Percentiles rank a stretch among this genome's conserved stretches.
phyloP scores from a whole-genome alignment of 441 rosid genomes.

The Erodium trifolium region DNA sequence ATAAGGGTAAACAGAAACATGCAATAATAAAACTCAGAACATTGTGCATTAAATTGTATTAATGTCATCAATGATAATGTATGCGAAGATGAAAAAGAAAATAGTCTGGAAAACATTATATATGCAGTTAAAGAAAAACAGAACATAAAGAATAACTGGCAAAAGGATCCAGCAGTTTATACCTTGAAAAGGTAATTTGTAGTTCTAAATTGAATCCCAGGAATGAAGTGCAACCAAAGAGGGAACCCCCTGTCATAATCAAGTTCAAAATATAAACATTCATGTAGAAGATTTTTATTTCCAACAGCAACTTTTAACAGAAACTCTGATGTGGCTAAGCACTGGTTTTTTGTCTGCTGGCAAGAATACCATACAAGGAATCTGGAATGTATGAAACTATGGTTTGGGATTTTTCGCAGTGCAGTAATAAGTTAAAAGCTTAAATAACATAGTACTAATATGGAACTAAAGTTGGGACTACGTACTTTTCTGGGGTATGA shows the following conservation, averaged over 20 bases:
- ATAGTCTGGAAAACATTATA: neutral
- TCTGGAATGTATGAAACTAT: neutral
- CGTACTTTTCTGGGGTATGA: neutral
- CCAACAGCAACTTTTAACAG: neutral
- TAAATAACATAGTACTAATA: neutral
- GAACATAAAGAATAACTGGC: neutral
- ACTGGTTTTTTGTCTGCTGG: neutral
- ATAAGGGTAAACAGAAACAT: neutral
- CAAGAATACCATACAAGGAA: neutral
- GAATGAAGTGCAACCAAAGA: constrained; percentile 66
- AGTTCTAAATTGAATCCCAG: constrained; percentile 63
- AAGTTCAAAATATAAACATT: constrained; percentile 2
- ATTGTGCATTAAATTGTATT: neutral
- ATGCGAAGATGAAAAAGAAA: neutral
- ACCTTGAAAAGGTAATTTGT: constrained; percentile 45
- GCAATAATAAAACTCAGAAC: neutral
- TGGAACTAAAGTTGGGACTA: neutral
- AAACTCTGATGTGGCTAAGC: neutral
- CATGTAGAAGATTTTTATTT: neutral
- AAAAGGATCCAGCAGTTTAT: constrained; percentile 10
- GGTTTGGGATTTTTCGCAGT: neutral
- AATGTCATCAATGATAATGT: neutral
- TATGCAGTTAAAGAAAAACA: neutral
- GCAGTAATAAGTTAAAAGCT: neutral
- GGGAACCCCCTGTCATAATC: constrained; percentile 50